phyloP scores from a whole-genome alignment of 2,329 filamentous ascomycete genomes.

The Amylocarpus encephaloides region DNA sequence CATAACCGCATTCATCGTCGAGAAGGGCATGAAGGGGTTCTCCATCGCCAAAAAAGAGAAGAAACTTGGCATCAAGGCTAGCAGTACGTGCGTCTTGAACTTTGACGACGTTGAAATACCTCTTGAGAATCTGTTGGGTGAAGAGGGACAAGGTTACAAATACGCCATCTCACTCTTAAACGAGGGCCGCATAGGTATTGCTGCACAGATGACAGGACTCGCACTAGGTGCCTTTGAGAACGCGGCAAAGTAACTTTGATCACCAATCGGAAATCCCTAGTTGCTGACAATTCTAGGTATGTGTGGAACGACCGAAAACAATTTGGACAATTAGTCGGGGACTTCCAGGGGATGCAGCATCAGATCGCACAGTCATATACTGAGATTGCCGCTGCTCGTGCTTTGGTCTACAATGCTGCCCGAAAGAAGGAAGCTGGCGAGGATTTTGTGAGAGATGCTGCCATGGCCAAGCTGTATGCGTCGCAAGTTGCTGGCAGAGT shows the following conservation, averaged over 20 bases:
- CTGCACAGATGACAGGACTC: slow-evolving; percentile 96
- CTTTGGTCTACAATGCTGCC: slow-evolving; percentile 90
- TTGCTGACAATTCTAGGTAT: slow-evolving; percentile 48
- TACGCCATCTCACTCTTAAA: slow-evolving; percentile 93
- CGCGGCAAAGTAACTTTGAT: slow-evolving; percentile 59
- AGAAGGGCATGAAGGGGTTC: slow-evolving; percentile 85
- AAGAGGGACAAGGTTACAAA: slow-evolving; percentile 92
- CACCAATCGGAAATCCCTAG: slow-evolving; percentile 1
- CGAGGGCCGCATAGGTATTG: slow-evolving; percentile 95
- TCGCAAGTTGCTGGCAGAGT: slow-evolving; percentile 89
- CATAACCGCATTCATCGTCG: slow-evolving; percentile 91
- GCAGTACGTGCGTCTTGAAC: slow-evolving; percentile 93
- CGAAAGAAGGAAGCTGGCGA: slow-evolving; percentile 97
- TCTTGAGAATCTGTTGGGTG: slow-evolving; percentile 78
- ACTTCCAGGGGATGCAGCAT: slow-evolving; percentile 99
- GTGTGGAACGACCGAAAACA: slow-evolving; percentile 98
- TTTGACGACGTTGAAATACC: slow-evolving; percentile 95
- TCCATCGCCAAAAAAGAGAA: slow-evolving; percentile 99
- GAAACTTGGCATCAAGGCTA: slow-evolving; percentile 95
- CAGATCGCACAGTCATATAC: slow-evolving; percentile 95
- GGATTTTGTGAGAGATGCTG: slow-evolving; percentile 90
- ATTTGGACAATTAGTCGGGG: slow-evolving; percentile 86
- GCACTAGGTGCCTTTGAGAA: slow-evolving; percentile 94
- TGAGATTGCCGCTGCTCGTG: slow-evolving; percentile 85
- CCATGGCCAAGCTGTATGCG: slow-evolving; percentile 95